Base-by-base conservation (phyloP, 108 stramenopile genomes). In the Stephanodiscus minutulus region DNA sequence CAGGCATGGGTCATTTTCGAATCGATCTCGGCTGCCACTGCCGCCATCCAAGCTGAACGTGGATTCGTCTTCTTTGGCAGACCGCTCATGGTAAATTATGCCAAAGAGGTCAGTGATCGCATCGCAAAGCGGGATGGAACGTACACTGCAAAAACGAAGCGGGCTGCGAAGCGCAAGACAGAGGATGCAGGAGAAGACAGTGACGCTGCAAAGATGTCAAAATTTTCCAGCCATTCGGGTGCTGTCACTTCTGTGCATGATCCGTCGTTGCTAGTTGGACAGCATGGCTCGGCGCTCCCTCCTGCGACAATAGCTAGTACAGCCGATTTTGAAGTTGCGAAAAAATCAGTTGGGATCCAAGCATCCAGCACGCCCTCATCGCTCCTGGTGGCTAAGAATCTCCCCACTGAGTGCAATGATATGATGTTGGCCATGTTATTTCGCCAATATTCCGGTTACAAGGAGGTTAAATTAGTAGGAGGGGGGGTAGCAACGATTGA, bases 1-100 rank as follows among this genome's bases (percentile, higher is more conserved):
- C 96, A 96, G 74, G 93, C 95, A 1, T 98, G 91, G 91, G 89
- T 98, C 22, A 86, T 97, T 21, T 96, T 96, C 66, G 95, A 96
- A 47, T 83, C 93, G 55, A 83, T 92, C n/a, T 63, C 86, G 37
- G 73, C 95, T 5, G 96, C 98, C 35, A 94, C 96, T 2, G 92
- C 89, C 15, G 97, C 97, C 10, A 60, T 97, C 25, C 82, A 89
- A 28, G 86, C 88, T 37, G 95, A 96, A 81, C 85, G 96, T 59
- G 92, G 93, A 41, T 97, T 96, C 77, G 76, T 84, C 7, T 96
- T 98, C 77, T 97, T 93, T 72, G 96, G 85, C 12, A 91, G 96
- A 74, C 90, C 90, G 52, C 69, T 98, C 55, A 81, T 82, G 59
- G 75, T 97, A 28, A 75, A 84, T 44, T 98, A 96, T 69, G 97